Percentiles rank a stretch among this genome's conserved stretches.
Conservation (phyloP, 495 filamentous ascomycete genomes). For the Chaetomium cochliodes region DNA sequence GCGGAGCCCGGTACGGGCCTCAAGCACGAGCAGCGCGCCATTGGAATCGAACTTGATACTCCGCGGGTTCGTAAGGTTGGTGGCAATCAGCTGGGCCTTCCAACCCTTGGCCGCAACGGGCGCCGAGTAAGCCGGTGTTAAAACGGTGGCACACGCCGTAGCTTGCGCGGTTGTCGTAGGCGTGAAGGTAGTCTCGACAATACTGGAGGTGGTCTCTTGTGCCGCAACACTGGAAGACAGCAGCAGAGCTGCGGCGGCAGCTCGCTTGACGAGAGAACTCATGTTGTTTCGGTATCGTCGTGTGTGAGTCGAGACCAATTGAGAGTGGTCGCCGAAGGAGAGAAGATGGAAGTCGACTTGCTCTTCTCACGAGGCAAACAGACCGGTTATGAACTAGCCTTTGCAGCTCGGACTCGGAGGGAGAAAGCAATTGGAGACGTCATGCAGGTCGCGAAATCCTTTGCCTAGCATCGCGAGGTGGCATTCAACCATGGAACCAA, state of each 20-base stretch:
- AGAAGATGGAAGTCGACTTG: background rate
- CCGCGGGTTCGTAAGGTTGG: conserved; percentile 54
- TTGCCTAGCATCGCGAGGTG: background rate
- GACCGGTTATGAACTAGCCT: background rate
- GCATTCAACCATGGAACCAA: background rate
- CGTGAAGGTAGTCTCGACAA: background rate
- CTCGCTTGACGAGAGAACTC: conserved; percentile 2
- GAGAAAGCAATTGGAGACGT: background rate
- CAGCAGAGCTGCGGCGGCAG: conserved; percentile 17
- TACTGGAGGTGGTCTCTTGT: conserved; percentile 1
- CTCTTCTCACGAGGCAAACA: background rate
- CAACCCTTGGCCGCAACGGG: conserved; percentile 60
- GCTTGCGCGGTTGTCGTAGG: background rate
- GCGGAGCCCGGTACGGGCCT: conserved; percentile 54
- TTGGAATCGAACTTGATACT: conserved; percentile 58
- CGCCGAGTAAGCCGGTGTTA: conserved; percentile 29
- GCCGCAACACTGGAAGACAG: background rate
- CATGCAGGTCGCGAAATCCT: background rate
- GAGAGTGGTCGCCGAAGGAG: background rate
- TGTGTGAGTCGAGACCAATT: background rate
- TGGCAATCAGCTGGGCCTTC: conserved; percentile 54
- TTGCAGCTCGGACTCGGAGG: no score
- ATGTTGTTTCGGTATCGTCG: background rate
- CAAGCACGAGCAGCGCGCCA: conserved; percentile 62
- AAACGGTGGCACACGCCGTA: conserved; percentile 29